Evolutionary conservation across 2,329 filamentous ascomycete genomes (phyloP).

Genomic region (Epichloe hybrida): DNA sequence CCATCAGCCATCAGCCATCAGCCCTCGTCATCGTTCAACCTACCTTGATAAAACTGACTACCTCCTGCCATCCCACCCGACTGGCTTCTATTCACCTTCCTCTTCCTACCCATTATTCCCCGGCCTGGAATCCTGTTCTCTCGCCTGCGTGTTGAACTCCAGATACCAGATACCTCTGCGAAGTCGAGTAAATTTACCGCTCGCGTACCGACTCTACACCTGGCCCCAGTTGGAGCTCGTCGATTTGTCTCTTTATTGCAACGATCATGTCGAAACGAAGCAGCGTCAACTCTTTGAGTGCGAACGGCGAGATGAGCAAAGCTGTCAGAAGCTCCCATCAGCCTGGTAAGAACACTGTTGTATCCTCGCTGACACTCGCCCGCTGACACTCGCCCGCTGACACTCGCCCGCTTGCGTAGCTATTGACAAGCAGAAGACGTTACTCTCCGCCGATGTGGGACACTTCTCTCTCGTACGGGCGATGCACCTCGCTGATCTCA

Average conservation of each 20-base stretch:
- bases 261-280: constrained; percentile 51
- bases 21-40: constrained; percentile 1
- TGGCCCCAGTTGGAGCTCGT: background rate
- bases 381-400: background rate
- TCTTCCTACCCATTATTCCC: constrained; percentile 19
- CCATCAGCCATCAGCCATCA: background rate
- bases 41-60: background rate
- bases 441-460: constrained; percentile 54
- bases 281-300: constrained; percentile 21
- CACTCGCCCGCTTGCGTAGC: constrained; percentile 24
- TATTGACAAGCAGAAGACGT: constrained; percentile 62
- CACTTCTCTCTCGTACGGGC: constrained; percentile 59
- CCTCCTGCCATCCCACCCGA: background rate
- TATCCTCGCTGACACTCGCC: background rate
- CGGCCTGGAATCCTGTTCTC: background rate
- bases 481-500: constrained; percentile 69
- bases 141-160: background rate
- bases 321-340: constrained; percentile 14
- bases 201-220: background rate
- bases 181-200: background rate
- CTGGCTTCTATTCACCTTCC: background rate
- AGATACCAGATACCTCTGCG: background rate
- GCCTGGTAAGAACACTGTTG: constrained; percentile 18
- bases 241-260: constrained; percentile 1
- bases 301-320: constrained; percentile 16